Conservation (phyloP, 1,139 yeast genomes). For the Pichia sp. region DNA sequence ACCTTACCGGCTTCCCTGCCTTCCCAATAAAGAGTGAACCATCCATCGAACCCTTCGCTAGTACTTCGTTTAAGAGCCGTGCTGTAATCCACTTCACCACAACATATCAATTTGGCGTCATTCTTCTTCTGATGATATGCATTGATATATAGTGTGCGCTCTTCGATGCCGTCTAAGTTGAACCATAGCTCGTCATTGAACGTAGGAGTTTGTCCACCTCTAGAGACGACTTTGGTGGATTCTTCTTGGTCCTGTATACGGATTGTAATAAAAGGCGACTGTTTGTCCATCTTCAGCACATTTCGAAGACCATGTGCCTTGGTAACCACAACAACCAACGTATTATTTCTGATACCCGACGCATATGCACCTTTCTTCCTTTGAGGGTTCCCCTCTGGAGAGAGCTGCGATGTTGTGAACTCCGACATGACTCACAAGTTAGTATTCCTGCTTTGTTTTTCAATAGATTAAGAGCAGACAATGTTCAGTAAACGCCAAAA, state of each 20-base stretch:
- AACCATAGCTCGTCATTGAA: conserved; percentile 81
- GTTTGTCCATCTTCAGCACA: conserved; percentile 77
- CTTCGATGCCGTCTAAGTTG: conserved; percentile 56
- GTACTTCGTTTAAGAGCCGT: conserved; percentile 62
- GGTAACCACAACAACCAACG: conserved; percentile 32
- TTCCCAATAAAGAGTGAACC: conserved; percentile 74
- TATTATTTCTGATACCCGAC: conserved; percentile 16
- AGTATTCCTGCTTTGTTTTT: too few relatives aligned
- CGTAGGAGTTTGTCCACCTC: conserved; percentile 90
- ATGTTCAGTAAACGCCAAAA: too few relatives aligned
- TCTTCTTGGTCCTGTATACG: conserved; percentile 78
- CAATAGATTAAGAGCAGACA: too few relatives aligned
- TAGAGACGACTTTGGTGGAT: conserved; percentile 62
- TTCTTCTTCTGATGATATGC: conserved; percentile 83
- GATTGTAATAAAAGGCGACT: conserved; percentile 79
- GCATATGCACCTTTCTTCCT: not conserved
- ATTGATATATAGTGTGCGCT: conserved; percentile 62
- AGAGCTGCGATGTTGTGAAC: conserved; percentile 14
- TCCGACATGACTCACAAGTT: conserved; percentile 7
- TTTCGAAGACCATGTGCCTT: conserved; percentile 74
- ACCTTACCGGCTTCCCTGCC: conserved; percentile 83
- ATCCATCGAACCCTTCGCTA: conserved; percentile 76
- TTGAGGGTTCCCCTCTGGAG: conserved; percentile 1
- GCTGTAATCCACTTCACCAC: conserved; percentile 70
- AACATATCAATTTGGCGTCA: conserved; percentile 84